phyloP scores from a whole-genome alignment of 2,329 filamentous ascomycete species.

The Trichoderma sp. region DNA sequence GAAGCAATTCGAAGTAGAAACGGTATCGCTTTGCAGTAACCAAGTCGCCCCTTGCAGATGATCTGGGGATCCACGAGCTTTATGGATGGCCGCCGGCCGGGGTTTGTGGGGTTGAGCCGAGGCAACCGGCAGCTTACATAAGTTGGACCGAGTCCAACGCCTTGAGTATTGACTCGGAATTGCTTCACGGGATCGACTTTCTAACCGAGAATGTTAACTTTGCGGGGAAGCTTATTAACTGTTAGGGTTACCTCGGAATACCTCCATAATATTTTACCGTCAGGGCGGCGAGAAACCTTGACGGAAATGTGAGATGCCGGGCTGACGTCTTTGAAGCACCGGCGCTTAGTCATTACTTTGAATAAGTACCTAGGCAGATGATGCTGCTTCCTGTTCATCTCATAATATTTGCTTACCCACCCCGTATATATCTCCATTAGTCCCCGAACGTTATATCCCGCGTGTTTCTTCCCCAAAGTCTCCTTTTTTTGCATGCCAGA shows the following conservation, averaged over 20 bases:
- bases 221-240: not conserved
- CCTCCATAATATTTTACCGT: not conserved
- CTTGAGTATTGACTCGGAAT: not conserved
- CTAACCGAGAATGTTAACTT: not conserved
- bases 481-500: too few species aligned
- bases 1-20: not conserved
- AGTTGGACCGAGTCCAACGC: conserved; percentile 3
- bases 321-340: not conserved
- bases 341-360: not conserved
- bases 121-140: conserved; percentile 17
- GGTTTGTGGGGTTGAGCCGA: conserved; percentile 20
- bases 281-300: not conserved
- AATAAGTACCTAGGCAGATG: not conserved
- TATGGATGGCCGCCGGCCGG: conserved; percentile 12
- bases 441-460: not conserved
- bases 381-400: too few species aligned
- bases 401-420: not conserved
- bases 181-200: not conserved
- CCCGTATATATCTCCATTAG: not conserved
- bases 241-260: not conserved
- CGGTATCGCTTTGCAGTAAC: not conserved
- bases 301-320: not conserved
- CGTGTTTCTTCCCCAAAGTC: too few species aligned
- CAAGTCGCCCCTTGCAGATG: not conserved
- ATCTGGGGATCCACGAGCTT: conserved; percentile 13